Base-by-base conservation (phyloP, 2,329 filamentous ascomycete genomes). In the Colletotrichum musicola region DNA sequence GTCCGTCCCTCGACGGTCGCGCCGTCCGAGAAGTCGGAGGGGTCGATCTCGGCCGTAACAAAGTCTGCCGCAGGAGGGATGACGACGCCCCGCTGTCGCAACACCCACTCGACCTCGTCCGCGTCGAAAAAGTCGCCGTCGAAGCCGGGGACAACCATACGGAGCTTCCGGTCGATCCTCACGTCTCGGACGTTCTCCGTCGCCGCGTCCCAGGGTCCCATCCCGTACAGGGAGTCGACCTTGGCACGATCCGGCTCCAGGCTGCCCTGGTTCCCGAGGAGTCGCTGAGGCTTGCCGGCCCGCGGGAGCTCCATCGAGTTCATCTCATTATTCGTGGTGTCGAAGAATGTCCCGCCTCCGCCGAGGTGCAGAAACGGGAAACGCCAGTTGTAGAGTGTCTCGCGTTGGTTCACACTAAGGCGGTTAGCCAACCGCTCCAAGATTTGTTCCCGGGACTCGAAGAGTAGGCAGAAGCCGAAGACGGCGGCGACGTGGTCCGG, bases 61-160 rank as follows among this genome's bases (percentile, higher is more conserved):
- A 87, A 89, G 18, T 92, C 89, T 10, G 86, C 83, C 10, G 83
- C 81, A 0, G 86, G 84, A 10, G 91, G 86, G 59, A 94, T 89
- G 53, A 82, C 76, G 35, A 94, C 86, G 5, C 90, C 90, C 35
- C 87, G 86, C 57, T 87, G 84, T 47, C 85, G 85, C 3, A 97
- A 81, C 75, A 94, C 96, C 13, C 87, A 84, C 77, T 96, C 92
- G 0, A 94, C 90, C 76, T 96, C 93, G 68, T 93, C 86, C 0
- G 89, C 81, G 74, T 96, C 93, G 72, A 92, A 93, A 83, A 93
- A 96, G 58, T 93, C 88, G 4, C 92, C 92, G 68, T 92, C 87
- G 69, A 90, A 92, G 0, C 89, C 91, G 1, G 86, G 84, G 7
- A 90, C 77, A 46, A 83, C 84, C 71, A 87, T 84, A 20, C 81